Conservation (phyloP, 306 rosid species). For the Begonia fuchsioides region DNA sequence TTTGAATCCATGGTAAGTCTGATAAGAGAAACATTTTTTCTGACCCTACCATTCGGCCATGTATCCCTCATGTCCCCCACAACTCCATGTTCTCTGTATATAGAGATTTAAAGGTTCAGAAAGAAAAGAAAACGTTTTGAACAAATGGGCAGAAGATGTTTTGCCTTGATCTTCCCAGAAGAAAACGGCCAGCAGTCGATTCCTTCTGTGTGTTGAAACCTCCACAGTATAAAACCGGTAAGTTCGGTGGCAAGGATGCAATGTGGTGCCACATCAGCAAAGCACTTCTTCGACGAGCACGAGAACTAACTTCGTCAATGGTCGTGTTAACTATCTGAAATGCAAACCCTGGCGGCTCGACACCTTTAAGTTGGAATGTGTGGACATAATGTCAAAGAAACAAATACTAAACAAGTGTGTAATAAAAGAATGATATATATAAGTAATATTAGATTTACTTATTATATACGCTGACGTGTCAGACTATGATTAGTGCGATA, state of each 20-base stretch:
- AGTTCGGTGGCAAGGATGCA: conserved; percentile 89
- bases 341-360: conserved; percentile 91
- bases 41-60: conserved; percentile 85
- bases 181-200: conserved; percentile 95
- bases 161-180: conserved; percentile 94
- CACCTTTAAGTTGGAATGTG: conserved; percentile 97
- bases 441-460: too few species aligned
- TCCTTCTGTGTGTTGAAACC: conserved; percentile 95
- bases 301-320: conserved; percentile 81
- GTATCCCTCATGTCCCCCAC: conserved; percentile 97
- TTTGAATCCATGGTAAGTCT: conserved; percentile 95
- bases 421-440: conserved; percentile 12
- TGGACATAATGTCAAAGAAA: conserved; percentile 88
- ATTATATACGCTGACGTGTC: too few species aligned
- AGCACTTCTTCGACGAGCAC: conserved; percentile 92
- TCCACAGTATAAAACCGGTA: conserved; percentile 91
- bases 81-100: conserved; percentile 85
- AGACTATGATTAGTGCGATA: too few species aligned
- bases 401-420: conserved; percentile 11
- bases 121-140: conserved; percentile 7
- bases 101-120: conserved; percentile 1
- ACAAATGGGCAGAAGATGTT: not conserved
- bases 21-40: conserved; percentile 75
- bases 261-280: conserved; percentile 99
- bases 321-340: conserved; percentile 89